Conservation (phyloP, 164 flowering plant species). For the Berberis vulgaris region DNA sequence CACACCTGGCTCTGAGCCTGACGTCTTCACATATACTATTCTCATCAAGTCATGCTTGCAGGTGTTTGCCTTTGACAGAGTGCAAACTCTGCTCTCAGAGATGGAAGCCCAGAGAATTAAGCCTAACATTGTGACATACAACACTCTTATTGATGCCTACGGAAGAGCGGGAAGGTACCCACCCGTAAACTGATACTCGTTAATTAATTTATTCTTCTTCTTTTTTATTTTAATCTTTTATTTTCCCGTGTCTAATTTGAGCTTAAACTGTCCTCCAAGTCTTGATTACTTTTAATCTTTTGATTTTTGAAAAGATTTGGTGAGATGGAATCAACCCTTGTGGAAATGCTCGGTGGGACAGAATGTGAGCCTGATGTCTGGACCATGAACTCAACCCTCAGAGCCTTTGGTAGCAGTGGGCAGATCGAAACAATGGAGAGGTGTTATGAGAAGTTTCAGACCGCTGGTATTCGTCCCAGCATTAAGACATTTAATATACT, state of each 20-base stretch:
- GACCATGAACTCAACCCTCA: conserved; percentile 92
- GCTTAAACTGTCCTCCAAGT: not conserved
- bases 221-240: not conserved
- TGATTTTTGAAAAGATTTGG: conserved; percentile 40
- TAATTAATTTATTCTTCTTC: not conserved
- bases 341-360: conserved; percentile 53
- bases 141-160: conserved; percentile 88
- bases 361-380: conserved; percentile 81
- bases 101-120: conserved; percentile 58
- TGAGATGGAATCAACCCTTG: conserved; percentile 77
- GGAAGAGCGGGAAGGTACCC: conserved; percentile 76
- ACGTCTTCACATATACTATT: conserved; percentile 75
- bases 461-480: conserved; percentile 72
- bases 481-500: conserved; percentile 92
- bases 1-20: conserved; percentile 58
- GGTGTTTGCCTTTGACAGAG: conserved; percentile 51
- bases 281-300: not conserved
- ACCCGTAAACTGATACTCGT: not conserved
- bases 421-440: conserved; percentile 93
- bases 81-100: conserved; percentile 53
- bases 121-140: conserved; percentile 75
- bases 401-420: conserved; percentile 91
- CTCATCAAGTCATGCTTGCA: conserved; percentile 89
- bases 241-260: not conserved
- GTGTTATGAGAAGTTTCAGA: conserved; percentile 89